phyloP scores from a whole-genome alignment of 192 early-diverging fungal species.

The Jimgerdemannia flammicorona region DNA sequence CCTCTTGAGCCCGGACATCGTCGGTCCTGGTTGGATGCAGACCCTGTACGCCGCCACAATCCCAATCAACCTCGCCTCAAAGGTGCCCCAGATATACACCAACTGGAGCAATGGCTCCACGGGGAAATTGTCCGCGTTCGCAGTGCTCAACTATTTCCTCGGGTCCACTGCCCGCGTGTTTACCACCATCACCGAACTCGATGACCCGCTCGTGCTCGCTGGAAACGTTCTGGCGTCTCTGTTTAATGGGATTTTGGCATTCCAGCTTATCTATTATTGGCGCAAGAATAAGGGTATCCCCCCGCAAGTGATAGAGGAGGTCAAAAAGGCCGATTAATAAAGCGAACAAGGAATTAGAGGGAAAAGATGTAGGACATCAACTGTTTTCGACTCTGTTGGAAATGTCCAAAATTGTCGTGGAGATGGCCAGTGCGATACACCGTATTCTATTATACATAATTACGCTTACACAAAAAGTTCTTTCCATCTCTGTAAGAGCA shows the following conservation, averaged over 20 bases:
- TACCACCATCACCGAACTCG: slow-evolving; percentile 89
- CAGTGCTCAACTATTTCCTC: slow-evolving; percentile 83
- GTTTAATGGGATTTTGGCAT: slow-evolving; percentile 74
- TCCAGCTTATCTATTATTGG: slow-evolving; percentile 82
- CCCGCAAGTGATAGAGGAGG: neutral
- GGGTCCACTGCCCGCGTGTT: slow-evolving; percentile 85
- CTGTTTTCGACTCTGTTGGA: too few relatives aligned
- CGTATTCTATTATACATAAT: too few relatives aligned
- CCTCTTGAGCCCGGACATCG: slow-evolving; percentile 44
- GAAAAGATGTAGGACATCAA: too few relatives aligned
- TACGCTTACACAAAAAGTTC: too few relatives aligned
- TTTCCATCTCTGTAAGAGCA: too few relatives aligned
- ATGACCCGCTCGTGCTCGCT: slow-evolving; percentile 74
- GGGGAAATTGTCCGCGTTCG: slow-evolving; percentile 88
- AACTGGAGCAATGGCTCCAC: slow-evolving; percentile 83
- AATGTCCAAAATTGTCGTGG: too few relatives aligned
- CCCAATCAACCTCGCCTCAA: slow-evolving; percentile 72
- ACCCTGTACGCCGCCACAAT: slow-evolving; percentile 74
- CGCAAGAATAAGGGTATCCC: slow-evolving; percentile 28
- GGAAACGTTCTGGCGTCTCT: slow-evolving; percentile 63
- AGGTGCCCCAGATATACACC: slow-evolving; percentile 86
- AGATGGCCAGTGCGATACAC: too few relatives aligned
- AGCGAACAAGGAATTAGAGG: neutral
- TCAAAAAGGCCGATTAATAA: neutral
- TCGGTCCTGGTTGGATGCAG: slow-evolving; percentile 47